These are phyloP conservation scores for Paulownia fortunei DNA, from an alignment of 257 asterid species.

Conservation along the genomic window DNA sequence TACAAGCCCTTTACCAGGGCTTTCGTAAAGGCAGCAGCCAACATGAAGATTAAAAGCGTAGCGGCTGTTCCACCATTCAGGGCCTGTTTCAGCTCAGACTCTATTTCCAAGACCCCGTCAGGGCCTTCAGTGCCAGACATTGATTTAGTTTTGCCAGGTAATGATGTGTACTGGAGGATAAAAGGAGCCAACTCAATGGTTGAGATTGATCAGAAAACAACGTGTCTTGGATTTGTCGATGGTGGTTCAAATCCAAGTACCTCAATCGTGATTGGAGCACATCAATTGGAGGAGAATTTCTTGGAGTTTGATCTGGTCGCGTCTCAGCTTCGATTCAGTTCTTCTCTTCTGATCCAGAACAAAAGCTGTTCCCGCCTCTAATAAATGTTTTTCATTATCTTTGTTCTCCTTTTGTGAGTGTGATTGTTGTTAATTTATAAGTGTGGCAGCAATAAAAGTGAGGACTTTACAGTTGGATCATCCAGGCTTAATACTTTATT, in stretches of 20 bases:
- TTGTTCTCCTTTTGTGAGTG: neutral
- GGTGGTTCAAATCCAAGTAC: slow-evolving; percentile 54
- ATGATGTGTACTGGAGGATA: slow-evolving; percentile 50
- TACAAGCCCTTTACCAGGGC: slow-evolving; percentile 53
- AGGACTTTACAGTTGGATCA: too few relatives aligned
- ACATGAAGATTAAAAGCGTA: slow-evolving; percentile 46
- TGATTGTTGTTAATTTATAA: neutral
- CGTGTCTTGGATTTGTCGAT: slow-evolving; percentile 63
- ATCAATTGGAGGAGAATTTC: slow-evolving; percentile 56
- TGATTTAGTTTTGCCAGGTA: slow-evolving; percentile 55
- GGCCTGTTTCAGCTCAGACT: slow-evolving; percentile 50
- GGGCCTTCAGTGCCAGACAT: slow-evolving; percentile 55
- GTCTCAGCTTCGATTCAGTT: slow-evolving; percentile 48
- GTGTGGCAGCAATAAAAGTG: neutral
- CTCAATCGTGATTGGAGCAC: slow-evolving; percentile 54
- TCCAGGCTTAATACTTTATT: too few relatives aligned
- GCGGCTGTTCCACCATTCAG: slow-evolving; percentile 54
- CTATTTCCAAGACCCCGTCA: slow-evolving; percentile 35
- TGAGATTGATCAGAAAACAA: slow-evolving; percentile 44
- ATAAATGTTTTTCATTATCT: neutral
- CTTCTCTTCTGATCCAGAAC: slow-evolving; percentile 48
- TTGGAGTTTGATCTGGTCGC: slow-evolving; percentile 58
- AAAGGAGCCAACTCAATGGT: slow-evolving; percentile 59
- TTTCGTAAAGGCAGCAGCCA: slow-evolving; percentile 44
- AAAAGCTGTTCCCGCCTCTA: slow-evolving; percentile 45